phyloP scores from a whole-genome alignment of 208 protist species.

The Herpetomonas samuelpessoai region DNA sequence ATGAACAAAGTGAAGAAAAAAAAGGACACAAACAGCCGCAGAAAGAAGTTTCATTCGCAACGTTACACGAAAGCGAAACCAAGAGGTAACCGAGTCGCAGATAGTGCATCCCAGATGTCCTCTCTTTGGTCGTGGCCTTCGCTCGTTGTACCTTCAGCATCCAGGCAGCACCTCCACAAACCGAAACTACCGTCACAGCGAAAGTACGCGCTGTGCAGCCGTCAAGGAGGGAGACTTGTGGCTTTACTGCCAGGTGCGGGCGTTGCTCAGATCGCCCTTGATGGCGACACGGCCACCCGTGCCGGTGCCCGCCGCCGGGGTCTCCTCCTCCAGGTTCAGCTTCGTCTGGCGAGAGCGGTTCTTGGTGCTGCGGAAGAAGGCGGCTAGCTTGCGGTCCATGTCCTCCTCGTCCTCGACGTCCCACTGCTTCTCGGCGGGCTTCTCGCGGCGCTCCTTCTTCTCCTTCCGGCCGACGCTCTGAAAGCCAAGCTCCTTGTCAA shows the following conservation, averaged over 20 bases:
- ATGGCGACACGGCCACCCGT: slow-evolving; percentile 29
- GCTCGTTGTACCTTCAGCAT: no score
- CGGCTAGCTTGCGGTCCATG: slow-evolving; percentile 67
- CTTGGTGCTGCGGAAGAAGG: slow-evolving; percentile 66
- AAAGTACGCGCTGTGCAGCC: no score
- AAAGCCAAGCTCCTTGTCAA: slow-evolving; percentile 47
- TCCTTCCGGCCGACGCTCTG: slow-evolving; percentile 17
- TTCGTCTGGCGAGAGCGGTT: slow-evolving; percentile 31
- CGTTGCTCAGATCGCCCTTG: slow-evolving; percentile 47
- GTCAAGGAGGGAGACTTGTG: no score
- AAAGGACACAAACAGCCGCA: no score
- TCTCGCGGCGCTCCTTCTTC: slow-evolving; percentile 9
- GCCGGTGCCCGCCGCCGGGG: slow-evolving; percentile 16
- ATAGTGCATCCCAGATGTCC: no score
- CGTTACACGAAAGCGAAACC: no score
- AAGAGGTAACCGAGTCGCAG: no score
- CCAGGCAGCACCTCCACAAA: no score
- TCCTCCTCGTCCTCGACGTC: slow-evolving; percentile 28
- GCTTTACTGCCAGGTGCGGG: slow-evolving; percentile 31
- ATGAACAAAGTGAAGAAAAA: no score
- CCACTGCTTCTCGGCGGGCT: slow-evolving; percentile 3
- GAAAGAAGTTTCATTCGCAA: no score
- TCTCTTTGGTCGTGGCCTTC: no score
- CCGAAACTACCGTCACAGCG: no score
- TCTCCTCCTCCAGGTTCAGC: slow-evolving; percentile 23